These are phyloP conservation scores for Annulohypoxylon stygium DNA, from an alignment of 495 filamentous ascomycete genomes.

Conservation along the genomic window DNA sequence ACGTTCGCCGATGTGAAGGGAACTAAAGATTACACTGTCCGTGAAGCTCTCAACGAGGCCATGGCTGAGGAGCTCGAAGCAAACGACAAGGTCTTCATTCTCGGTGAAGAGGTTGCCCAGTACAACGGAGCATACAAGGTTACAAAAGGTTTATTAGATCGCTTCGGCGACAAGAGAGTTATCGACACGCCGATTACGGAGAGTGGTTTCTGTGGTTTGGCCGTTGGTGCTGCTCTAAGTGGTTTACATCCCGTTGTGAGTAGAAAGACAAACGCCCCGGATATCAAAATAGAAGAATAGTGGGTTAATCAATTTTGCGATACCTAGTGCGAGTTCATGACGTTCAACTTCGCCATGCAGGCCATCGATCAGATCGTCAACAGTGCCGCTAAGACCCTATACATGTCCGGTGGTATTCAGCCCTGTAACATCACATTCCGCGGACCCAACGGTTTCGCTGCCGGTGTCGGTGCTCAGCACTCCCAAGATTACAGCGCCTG, in stretches of 20 bases:
- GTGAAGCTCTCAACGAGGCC: constrained; percentile 97
- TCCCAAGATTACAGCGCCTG: constrained; percentile 98
- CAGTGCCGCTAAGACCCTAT: constrained; percentile 98
- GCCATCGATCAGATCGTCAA: constrained; percentile 99
- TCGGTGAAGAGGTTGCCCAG: constrained; percentile 98
- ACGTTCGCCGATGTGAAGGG: constrained; percentile 69
- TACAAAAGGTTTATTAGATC: constrained; percentile 94
- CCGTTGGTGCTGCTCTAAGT: constrained; percentile 92
- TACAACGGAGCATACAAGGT: constrained; percentile 99
- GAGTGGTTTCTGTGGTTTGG: constrained; percentile 91
- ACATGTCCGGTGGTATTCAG: constrained; percentile 99
- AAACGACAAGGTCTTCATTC: constrained; percentile 92
- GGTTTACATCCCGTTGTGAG: constrained; percentile 93
- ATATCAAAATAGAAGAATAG: background rate
- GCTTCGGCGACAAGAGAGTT: constrained; percentile 96
- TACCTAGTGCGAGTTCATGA: constrained; percentile 97
- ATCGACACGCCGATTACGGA: constrained; percentile 99
- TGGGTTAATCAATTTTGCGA: constrained; percentile 27
- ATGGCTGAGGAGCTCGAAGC: constrained; percentile 95
- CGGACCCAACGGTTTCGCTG: constrained; percentile 96
- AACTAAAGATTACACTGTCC: constrained; percentile 92
- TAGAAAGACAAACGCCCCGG: constrained; percentile 34
- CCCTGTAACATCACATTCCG: constrained; percentile 99
- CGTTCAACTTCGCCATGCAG: constrained; percentile 99
- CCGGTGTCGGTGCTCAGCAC: constrained; percentile 97